phyloP scores from a whole-genome alignment of 1,139 yeast genomes.

The Sporopachydermia cereana region DNA sequence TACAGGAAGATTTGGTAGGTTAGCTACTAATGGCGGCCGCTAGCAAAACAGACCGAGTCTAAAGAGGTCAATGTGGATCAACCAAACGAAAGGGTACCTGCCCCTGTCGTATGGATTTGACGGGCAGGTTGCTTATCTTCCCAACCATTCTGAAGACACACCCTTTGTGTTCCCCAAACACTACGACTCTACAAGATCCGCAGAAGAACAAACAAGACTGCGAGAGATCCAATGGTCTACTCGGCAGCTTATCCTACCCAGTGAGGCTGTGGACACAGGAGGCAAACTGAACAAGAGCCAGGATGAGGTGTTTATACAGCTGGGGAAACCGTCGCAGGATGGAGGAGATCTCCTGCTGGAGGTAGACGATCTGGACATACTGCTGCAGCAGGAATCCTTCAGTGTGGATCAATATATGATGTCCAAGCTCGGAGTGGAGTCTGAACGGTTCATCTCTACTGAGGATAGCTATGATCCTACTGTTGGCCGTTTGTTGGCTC shows the following conservation, averaged over 20 bases:
- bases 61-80: neutral
- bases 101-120: conserved; percentile 3
- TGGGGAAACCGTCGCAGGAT: neutral
- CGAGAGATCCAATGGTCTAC: neutral
- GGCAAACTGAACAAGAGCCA: conserved; percentile 1
- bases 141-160: neutral
- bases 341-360: neutral
- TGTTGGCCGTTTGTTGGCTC: neutral
- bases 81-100: conserved; percentile 3
- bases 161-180: conserved; percentile 1
- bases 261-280: neutral
- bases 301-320: neutral
- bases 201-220: neutral
- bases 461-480: conserved; percentile 3
- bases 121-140: conserved; percentile 1
- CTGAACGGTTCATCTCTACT: neutral
- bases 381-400: conserved; percentile 6
- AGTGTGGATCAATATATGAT: neutral
- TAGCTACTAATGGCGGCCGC: too few species aligned
- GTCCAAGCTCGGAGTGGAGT: neutral
- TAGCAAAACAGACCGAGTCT: too few species aligned
- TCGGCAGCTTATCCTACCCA: conserved; percentile 3
- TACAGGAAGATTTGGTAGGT: too few species aligned
- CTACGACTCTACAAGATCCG: neutral
- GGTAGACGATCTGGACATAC: neutral